Conservation (phyloP, 148 eudicot genomes). For the Cornus kousa region DNA sequence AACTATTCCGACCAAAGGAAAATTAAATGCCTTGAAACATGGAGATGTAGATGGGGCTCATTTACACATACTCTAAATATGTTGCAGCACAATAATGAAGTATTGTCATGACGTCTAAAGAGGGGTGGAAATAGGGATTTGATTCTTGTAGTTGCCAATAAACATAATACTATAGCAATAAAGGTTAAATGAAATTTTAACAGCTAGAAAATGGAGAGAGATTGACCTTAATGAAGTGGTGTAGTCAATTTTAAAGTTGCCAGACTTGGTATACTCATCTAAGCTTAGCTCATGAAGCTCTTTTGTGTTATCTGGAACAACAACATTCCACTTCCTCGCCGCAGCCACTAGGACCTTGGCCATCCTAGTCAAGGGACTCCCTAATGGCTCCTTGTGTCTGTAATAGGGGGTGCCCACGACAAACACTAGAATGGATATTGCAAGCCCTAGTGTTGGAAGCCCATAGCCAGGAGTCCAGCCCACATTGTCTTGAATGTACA, state of each 20-base stretch:
- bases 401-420: constrained; percentile 18
- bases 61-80: no score
- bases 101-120: no score
- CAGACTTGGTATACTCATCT: constrained; percentile 16
- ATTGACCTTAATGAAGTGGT: constrained; percentile 20
- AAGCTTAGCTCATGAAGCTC: constrained; percentile 23
- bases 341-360: constrained; percentile 26
- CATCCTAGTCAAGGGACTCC: constrained; percentile 24
- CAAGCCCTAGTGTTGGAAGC: constrained; percentile 24
- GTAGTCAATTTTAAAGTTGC: constrained; percentile 18
- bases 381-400: constrained; percentile 22
- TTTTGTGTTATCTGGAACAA: constrained; percentile 21
- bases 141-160: no score
- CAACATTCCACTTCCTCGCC: constrained; percentile 17
- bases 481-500: constrained; percentile 33
- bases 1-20: no score
- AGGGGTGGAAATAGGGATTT: no score
- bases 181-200: neutral
- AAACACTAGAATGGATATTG: constrained; percentile 17
- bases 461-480: constrained; percentile 28
- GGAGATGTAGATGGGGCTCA: no score
- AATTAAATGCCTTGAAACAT: no score
- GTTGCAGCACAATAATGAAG: no score
- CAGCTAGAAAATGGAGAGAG: neutral
- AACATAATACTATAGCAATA: neutral